Base-by-base conservation (phyloP, 2,329 filamentous ascomycete genomes). In the Alternaria consortialis region DNA sequence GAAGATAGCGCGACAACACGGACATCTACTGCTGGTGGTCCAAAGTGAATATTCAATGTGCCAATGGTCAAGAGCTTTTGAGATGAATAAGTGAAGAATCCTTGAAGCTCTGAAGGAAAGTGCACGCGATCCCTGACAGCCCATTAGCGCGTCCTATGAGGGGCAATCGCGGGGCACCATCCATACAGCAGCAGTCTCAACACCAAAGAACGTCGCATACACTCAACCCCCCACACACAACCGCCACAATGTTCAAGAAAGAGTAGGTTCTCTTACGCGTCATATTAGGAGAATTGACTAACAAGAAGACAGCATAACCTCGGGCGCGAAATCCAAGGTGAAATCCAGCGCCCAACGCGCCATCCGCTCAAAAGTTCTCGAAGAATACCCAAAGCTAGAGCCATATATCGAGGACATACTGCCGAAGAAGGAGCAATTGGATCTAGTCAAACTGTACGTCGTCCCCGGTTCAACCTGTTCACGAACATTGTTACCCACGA, bases 281-380 rank as follows among this genome's bases (percentile, higher is more conserved):
- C 23, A 11, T 27, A 25, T 27, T 15, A 8, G 17, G 7, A 8
- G 23, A 54, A 53, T 29, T 32, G 27, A 8, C 48, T 54, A 57
- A 67, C 31, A 25, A 15, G 20, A 31, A 17, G 27, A 0, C 66
- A 94, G 91, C 69, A 89, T 97, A 78, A 84, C 88, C 73, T 83
- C 90, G 27, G 88, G 91, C 68, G 90, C 92, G 58, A 97, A 95
- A 83, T 93, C 93, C 72, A 98, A 98, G 85, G 92, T 98, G 81
- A 99, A 98, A 83, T 97, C 94, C 67, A 97, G 93, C 25, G 92
- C 93, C 58, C 94, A 97, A 84, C 92, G 95, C 75, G 87, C 84
- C 66, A 90, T 99, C 72, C 92, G 95, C 71, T 86, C 90, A 74
- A 92, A 92, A 74, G 87, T 98, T 68, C 84, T 95, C 66, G 86